Evolutionary conservation across 192 early-diverging fungal genomes (phyloP).

Genomic region (Coemansia guatemalensis): DNA sequence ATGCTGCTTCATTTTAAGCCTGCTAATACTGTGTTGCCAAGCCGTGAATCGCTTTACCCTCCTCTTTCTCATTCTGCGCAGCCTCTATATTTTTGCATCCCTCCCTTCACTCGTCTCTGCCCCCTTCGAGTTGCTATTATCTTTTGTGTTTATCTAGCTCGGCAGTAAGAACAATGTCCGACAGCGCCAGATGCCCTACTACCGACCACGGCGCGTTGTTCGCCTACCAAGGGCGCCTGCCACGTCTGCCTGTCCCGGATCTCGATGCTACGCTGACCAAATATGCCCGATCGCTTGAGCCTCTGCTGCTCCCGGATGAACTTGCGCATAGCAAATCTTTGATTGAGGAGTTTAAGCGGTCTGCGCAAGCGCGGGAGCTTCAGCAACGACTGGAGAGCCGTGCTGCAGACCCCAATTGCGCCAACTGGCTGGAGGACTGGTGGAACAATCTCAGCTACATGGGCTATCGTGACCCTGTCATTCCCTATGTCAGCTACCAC

Average conservation of each 20-base stretch:
- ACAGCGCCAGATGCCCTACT: slow-evolving; percentile 6
- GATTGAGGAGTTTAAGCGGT: slow-evolving; percentile 73
- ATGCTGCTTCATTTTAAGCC: neutral
- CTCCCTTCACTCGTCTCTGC: neutral
- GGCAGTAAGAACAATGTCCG: slow-evolving; percentile 3
- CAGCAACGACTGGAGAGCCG: slow-evolving; percentile 78
- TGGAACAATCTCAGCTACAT: slow-evolving; percentile 95
- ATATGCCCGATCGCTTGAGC: slow-evolving; percentile 77
- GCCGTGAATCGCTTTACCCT: neutral
- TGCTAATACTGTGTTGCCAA: neutral
- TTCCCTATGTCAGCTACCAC: slow-evolving; percentile 94
- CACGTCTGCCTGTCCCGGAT: slow-evolving; percentile 85
- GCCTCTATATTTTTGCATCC: too few relatives aligned
- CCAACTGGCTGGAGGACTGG: slow-evolving; percentile 95
- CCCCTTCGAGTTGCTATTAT: neutral
- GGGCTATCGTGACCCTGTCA: slow-evolving; percentile 95
- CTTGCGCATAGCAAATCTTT: slow-evolving; percentile 63
- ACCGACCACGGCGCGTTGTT: slow-evolving; percentile 58
- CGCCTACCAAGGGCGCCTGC: slow-evolving; percentile 67
- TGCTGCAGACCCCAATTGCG: slow-evolving; percentile 63
- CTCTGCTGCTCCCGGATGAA: slow-evolving; percentile 65
- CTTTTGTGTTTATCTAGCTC: neutral
- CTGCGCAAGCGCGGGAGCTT: slow-evolving; percentile 74
- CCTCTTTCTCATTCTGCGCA: neutral
- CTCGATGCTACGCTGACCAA: slow-evolving; percentile 73